Conservation (phyloP, 495 filamentous ascomycete species). For the Monascus purpureus region DNA sequence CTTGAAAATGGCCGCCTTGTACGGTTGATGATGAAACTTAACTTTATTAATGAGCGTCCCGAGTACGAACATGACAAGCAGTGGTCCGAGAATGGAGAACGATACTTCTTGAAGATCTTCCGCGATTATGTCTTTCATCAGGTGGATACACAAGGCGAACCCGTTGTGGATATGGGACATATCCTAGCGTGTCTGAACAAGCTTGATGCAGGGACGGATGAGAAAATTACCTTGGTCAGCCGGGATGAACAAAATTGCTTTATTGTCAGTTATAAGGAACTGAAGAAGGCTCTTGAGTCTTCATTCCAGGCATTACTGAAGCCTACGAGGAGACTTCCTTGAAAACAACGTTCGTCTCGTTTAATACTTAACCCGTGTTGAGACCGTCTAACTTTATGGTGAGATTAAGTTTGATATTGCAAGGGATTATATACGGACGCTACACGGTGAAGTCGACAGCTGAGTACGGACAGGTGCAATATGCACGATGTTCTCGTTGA, state of each 20-base stretch:
- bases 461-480: no score
- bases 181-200: conserved; percentile 76
- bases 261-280: conserved; percentile 73
- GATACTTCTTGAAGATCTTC: conserved; percentile 87
- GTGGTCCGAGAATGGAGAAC: conserved; percentile 82
- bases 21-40: conserved; percentile 71
- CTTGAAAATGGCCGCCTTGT: conserved; percentile 84
- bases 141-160: conserved; percentile 67
- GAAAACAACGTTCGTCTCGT: conserved; percentile 1
- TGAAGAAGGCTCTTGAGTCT: conserved; percentile 63
- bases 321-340: conserved; percentile 32
- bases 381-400: no score
- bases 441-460: no score
- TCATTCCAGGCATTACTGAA: conserved; percentile 72
- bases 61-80: conserved; percentile 59
- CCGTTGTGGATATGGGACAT: conserved; percentile 72
- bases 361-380: no score
- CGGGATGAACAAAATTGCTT: conserved; percentile 79
- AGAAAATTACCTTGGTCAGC: conserved; percentile 72
- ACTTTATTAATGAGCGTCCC: conserved; percentile 73
- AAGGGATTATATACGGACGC: no score
- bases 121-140: conserved; percentile 96
- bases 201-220: conserved; percentile 78
- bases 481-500: no score
- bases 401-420: no score